Evolutionary conservation across 2,329 filamentous ascomycete species (phyloP).

Genomic region (Clonostachys byssicola): DNA sequence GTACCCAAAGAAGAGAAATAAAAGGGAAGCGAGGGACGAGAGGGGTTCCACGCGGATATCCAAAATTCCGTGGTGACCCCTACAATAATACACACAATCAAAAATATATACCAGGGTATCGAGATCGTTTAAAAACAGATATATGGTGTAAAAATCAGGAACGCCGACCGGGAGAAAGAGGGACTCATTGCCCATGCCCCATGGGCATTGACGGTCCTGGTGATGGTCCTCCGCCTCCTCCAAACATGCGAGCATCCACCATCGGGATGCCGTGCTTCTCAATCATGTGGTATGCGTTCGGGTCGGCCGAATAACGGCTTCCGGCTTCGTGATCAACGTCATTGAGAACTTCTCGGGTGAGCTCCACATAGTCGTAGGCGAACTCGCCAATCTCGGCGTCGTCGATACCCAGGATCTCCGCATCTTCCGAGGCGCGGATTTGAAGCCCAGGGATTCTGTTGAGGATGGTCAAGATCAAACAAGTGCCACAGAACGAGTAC

Average conservation of each 20-base stretch:
- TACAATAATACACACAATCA: no score
- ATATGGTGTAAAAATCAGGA: no score
- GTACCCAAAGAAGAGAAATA: no score
- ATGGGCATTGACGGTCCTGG: no score
- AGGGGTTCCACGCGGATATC: no score
- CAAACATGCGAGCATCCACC: conserved; percentile 37
- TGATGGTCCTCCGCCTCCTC: conserved; percentile 9
- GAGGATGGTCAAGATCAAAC: conserved; percentile 74
- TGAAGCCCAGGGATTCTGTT: conserved; percentile 73
- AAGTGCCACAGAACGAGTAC: conserved; percentile 77
- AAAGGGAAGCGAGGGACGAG: no score
- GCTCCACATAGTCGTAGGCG: conserved; percentile 91
- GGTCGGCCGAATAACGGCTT: conserved; percentile 36
- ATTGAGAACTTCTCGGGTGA: conserved; percentile 55
- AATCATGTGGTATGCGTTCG: conserved; percentile 31
- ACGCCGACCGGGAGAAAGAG: no score
- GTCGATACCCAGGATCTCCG: conserved; percentile 81
- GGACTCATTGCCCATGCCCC: no score
- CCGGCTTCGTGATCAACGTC: conserved; percentile 38
- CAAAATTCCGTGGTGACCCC: no score
- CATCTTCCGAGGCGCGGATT: conserved; percentile 71
- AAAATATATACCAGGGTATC: no score
- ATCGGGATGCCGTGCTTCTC: conserved; percentile 47
- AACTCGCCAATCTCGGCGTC: conserved; percentile 91
- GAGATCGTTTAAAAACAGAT: no score